Evolutionary conservation across 495 filamentous ascomycete species (phyloP).

Genomic region (Penicillium maclennaniae): DNA sequence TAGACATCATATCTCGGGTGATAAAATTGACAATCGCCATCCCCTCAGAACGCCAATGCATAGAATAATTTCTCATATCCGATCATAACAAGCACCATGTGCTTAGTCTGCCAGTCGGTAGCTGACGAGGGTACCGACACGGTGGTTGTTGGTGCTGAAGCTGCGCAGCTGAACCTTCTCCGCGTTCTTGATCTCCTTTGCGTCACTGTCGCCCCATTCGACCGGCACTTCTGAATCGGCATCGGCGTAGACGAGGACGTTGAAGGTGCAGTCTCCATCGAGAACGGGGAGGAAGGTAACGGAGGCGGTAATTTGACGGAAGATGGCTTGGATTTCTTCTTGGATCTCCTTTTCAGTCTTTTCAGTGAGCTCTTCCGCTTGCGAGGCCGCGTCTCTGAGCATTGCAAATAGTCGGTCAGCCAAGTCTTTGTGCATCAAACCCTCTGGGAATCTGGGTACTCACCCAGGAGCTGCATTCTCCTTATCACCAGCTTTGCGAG

Average conservation of each 20-base stretch:
- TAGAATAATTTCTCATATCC: slow-evolving; percentile 22
- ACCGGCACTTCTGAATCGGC: slow-evolving; percentile 95
- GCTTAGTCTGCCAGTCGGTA: slow-evolving; percentile 59
- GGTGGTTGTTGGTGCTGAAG: slow-evolving; percentile 90
- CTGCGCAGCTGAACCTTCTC: slow-evolving; percentile 94
- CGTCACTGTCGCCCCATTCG: slow-evolving; percentile 98
- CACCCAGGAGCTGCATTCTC: slow-evolving; percentile 60
- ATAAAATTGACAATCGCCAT: slow-evolving; percentile 1
- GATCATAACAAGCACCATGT: slow-evolving; percentile 10
- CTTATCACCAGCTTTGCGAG: slow-evolving; percentile 53
- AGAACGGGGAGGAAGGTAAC: slow-evolving; percentile 96
- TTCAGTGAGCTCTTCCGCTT: slow-evolving; percentile 44
- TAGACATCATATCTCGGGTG: neutral
- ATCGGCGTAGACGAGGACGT: slow-evolving; percentile 96
- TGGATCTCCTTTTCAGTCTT: slow-evolving; percentile 95
- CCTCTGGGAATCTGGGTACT: slow-evolving; percentile 6
- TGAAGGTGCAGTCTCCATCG: slow-evolving; percentile 93
- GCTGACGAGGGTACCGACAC: slow-evolving; percentile 90
- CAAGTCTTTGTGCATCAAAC: neutral
- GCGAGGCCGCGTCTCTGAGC: slow-evolving; percentile 30
- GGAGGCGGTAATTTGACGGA: slow-evolving; percentile 95
- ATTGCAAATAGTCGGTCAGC: slow-evolving; percentile 3
- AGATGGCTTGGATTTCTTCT: slow-evolving; percentile 88
- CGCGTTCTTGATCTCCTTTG: slow-evolving; percentile 93
- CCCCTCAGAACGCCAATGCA: slow-evolving; percentile 32